These are phyloP conservation scores for Rusavskia elegans DNA, from an alignment of 495 filamentous ascomycete species.

Conservation along the genomic window DNA sequence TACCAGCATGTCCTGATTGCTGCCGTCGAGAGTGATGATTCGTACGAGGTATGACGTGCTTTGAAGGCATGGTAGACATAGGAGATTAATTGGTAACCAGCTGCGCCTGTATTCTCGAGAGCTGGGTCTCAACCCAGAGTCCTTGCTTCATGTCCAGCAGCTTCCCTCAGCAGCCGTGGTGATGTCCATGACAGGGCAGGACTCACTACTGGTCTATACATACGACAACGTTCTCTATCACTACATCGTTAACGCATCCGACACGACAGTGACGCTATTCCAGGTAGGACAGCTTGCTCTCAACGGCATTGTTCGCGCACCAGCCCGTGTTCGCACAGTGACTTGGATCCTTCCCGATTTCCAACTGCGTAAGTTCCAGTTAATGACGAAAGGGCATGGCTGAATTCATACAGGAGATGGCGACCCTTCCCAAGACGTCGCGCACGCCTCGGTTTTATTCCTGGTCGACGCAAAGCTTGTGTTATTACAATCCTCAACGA, in stretches of 20 bases:
- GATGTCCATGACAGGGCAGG: slow-evolving; percentile 74
- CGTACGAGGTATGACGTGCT: slow-evolving; percentile 45
- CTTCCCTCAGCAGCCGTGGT: slow-evolving; percentile 74
- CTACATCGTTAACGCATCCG: slow-evolving; percentile 62
- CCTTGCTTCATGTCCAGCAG: slow-evolving; percentile 55
- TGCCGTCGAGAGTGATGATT: slow-evolving; percentile 71
- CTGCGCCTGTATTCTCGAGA: slow-evolving; percentile 87
- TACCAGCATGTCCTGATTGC: slow-evolving; percentile 90
- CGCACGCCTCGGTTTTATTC: slow-evolving; percentile 84
- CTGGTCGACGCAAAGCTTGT: slow-evolving; percentile 94
- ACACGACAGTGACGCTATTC: slow-evolving; percentile 58
- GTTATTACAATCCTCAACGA: slow-evolving; percentile 68
- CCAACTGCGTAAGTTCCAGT: slow-evolving; percentile 48
- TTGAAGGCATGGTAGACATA: background rate
- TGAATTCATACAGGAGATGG: slow-evolving; percentile 44
- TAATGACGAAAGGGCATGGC: background rate
- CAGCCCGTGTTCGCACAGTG: slow-evolving; percentile 77
- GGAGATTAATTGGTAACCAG: slow-evolving; percentile 20
- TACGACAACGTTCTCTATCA: slow-evolving; percentile 94
- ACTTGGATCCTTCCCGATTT: slow-evolving; percentile 93
- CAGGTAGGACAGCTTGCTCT: slow-evolving; percentile 95
- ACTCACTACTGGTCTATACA: slow-evolving; percentile 91
- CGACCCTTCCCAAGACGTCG: slow-evolving; percentile 91
- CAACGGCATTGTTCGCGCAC: slow-evolving; percentile 88
- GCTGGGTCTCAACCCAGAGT: slow-evolving; percentile 53